These are phyloP conservation scores for Amoebophrya sp. DNA, from an alignment of 169 alveolate genomes.

Conservation along the genomic window DNA sequence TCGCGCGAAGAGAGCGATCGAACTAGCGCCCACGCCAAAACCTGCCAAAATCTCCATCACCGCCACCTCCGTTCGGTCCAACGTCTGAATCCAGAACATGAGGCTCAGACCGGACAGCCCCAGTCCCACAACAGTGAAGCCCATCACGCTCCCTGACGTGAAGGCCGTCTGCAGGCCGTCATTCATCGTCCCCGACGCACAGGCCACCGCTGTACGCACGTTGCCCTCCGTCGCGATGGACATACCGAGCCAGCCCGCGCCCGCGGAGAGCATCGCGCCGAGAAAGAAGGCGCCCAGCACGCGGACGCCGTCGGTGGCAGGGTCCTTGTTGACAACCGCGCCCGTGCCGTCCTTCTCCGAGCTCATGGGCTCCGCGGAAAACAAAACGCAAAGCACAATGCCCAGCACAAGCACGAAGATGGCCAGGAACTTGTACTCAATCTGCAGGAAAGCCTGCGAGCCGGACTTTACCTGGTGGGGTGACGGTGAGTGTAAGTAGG, in stretches of 20 bases:
- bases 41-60: constrained; percentile 49
- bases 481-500: too few relatives aligned
- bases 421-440: constrained; percentile 59
- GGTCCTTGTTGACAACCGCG: neutral
- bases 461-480: constrained; percentile 43
- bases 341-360: too few relatives aligned
- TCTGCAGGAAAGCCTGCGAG: constrained; percentile 65
- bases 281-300: neutral
- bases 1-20: constrained; percentile 57
- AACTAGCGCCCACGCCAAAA: constrained; percentile 59
- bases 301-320: neutral
- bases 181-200: neutral
- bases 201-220: neutral
- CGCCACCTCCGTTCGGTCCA: constrained; percentile 3
- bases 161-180: neutral
- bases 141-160: constrained; percentile 47
- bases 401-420: constrained; percentile 57
- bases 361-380: neutral
- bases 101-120: constrained; percentile 33
- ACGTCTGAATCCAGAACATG: constrained; percentile 29
- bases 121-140: constrained; percentile 47
- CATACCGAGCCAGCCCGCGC: neutral
- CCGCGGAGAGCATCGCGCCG: neutral
- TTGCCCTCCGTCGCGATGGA: neutral
- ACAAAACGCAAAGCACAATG: constrained; percentile 28